Base-by-base conservation (phyloP, 208 protist genomes). In the Trypanosoma avium region DNA sequence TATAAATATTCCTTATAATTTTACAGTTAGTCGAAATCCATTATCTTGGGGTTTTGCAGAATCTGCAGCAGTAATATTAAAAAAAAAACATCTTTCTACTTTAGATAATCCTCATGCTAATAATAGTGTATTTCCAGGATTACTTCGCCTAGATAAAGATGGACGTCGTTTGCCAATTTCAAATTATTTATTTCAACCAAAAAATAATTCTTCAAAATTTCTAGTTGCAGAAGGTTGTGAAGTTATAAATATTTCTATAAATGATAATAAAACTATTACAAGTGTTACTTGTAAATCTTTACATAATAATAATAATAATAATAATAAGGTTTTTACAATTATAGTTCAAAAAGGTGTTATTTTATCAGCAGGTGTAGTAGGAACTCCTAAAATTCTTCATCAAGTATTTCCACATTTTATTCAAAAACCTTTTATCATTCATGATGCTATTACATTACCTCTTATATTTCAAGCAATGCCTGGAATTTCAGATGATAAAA, bases 21-120 rank as follows among this genome's bases (percentile, higher is more conserved):
- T 84, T 50, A 24, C 78, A 5, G 27, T 33, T 2, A 46, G 58
- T 15, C 71, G 78, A 54, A 88, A 75, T 60, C 83, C 83, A 5
- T 68, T 90, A 2, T 85, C 86, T 29, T 88, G 82, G 82, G 79
- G 72, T 10, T 93, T 90, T 66, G 69, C 72, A n/a, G 81, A 88
- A 24, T 66, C 82, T 13, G 61, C 47, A 29, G 32, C n/a, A 17
- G 9, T 33, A 4, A 35, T 52, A 15, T 21, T 69, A n/a, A 61
- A 48, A n/a, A 52, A 70, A 3, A 49, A 69, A 19, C 60, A 78
- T 43, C 22, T 71, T 21, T 22, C 73, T 17, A 70, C 70, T 12
- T 8, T 43, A 1, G 49, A 48, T 12, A 33, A 35, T 2, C 75
- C 76, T 38, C 65, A 59, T 7, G 21, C 61, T 42, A 48, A 55